These are phyloP conservation scores for Ceratocystis ficicola DNA, from an alignment of 2,329 filamentous ascomycete genomes.

Conservation along the genomic window DNA sequence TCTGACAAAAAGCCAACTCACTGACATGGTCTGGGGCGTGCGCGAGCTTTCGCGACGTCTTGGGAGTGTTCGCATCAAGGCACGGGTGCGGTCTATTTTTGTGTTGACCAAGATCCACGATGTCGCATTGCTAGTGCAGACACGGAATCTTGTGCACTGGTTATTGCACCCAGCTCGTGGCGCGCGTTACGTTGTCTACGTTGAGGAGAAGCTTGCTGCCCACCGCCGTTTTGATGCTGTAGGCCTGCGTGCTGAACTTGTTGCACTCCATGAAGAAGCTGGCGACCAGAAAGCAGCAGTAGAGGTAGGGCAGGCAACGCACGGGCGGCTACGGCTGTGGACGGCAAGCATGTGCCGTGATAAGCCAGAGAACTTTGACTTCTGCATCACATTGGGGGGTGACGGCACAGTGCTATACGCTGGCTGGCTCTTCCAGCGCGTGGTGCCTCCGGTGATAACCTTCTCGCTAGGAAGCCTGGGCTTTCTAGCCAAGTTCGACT, in stretches of 20 bases:
- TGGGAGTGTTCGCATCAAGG: slow-evolving; percentile 68
- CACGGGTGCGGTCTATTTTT: slow-evolving; percentile 73
- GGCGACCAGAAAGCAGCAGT: slow-evolving; percentile 29
- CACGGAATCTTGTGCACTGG: slow-evolving; percentile 68
- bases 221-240: slow-evolving; percentile 61
- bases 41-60: slow-evolving; percentile 78
- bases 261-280: slow-evolving; percentile 30
- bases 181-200: slow-evolving; percentile 62
- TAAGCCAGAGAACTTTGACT: slow-evolving; percentile 80
- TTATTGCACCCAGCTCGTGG: slow-evolving; percentile 58
- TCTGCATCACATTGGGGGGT: slow-evolving; percentile 80
- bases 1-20: slow-evolving; percentile 85
- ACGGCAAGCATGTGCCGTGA: slow-evolving; percentile 62
- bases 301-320: slow-evolving; percentile 29
- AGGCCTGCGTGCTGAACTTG: slow-evolving; percentile 54
- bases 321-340: slow-evolving; percentile 65
- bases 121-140: slow-evolving; percentile 61
- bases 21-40: slow-evolving; percentile 94
- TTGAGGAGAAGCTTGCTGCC: slow-evolving; percentile 62
- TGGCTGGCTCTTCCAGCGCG: slow-evolving; percentile 90
- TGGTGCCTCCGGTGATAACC: slow-evolving; percentile 85
- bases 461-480: slow-evolving; percentile 86
- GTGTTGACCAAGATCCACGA: slow-evolving; percentile 89
- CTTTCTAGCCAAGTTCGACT: slow-evolving; percentile 95
- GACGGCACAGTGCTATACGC: slow-evolving; percentile 96